phyloP scores from a whole-genome alignment of 805 yeast species.

The Lipomyces orientalis region DNA sequence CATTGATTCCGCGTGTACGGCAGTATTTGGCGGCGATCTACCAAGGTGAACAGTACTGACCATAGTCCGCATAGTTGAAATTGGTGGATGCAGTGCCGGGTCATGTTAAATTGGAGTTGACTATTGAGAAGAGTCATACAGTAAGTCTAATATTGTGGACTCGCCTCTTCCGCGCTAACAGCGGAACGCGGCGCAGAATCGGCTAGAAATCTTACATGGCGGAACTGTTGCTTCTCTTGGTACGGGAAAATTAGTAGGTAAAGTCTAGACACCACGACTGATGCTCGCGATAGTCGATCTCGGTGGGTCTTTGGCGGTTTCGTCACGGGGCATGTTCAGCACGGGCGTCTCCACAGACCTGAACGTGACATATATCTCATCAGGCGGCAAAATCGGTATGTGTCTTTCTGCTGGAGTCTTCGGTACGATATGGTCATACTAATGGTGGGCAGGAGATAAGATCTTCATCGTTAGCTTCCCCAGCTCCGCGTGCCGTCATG shows the following conservation, averaged over 20 bases:
- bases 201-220: slow-evolving; percentile 51
- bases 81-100: slow-evolving; percentile 45
- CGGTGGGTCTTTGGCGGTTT: slow-evolving; percentile 53
- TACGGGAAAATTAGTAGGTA: neutral
- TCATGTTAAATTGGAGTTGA: slow-evolving; percentile 44
- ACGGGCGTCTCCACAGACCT: slow-evolving; percentile 54
- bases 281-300: slow-evolving; percentile 44
- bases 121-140: slow-evolving; percentile 47
- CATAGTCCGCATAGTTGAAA: slow-evolving; percentile 38
- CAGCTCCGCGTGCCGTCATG: neutral
- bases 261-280: neutral
- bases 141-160: slow-evolving; percentile 35
- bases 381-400: slow-evolving; percentile 48
- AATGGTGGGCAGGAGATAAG: slow-evolving; percentile 29
- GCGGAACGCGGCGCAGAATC: slow-evolving; percentile 41
- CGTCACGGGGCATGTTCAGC: slow-evolving; percentile 50
- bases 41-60: neutral
- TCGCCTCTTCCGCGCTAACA: neutral
- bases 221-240: slow-evolving; percentile 49
- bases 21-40: neutral
- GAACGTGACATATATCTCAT: slow-evolving; percentile 47
- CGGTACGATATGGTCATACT: neutral
- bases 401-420: neutral
- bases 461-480: slow-evolving; percentile 32
- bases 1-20: slow-evolving; percentile 28